Evolutionary conservation across 1,284 basidiomycete genomes (phyloP).

Genomic region (Malassezia japonica): DNA sequence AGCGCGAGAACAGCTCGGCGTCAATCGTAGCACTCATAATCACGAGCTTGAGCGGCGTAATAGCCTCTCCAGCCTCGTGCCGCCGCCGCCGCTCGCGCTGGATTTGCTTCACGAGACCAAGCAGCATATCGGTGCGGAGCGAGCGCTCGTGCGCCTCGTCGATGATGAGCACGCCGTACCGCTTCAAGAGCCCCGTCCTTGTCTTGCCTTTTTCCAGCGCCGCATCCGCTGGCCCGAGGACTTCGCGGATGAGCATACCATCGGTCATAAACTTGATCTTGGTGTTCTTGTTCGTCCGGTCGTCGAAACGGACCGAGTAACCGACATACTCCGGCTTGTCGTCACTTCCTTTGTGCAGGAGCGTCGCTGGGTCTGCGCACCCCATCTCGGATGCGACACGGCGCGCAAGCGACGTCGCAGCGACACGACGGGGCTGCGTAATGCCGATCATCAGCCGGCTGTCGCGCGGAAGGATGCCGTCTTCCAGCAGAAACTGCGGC

Average conservation of each 20-base stretch:
- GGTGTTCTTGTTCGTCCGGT: slow-evolving; percentile 60
- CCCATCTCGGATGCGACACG: slow-evolving; percentile 81
- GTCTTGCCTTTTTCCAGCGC: neutral
- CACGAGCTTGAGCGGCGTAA: slow-evolving; percentile 65
- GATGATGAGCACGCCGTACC: slow-evolving; percentile 80
- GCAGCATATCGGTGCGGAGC: slow-evolving; percentile 82
- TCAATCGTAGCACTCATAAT: slow-evolving; percentile 97
- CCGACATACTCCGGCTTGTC: slow-evolving; percentile 58
- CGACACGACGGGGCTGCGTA: slow-evolving; percentile 87
- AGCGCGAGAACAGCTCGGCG: slow-evolving; percentile 80
- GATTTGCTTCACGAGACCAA: slow-evolving; percentile 68
- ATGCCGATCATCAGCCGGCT: slow-evolving; percentile 34
- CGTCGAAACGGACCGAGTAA: slow-evolving; percentile 92
- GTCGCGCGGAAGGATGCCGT: slow-evolving; percentile 49
- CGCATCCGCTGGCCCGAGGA: slow-evolving; percentile 57
- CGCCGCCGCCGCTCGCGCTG: slow-evolving; percentile 43
- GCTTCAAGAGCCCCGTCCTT: slow-evolving; percentile 57
- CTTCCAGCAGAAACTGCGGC: slow-evolving; percentile 60
- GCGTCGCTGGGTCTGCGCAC: slow-evolving; percentile 36
- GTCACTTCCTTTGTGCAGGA: neutral
- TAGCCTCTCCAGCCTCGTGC: slow-evolving; percentile 39
- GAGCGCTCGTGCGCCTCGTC: slow-evolving; percentile 98
- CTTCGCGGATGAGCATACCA: slow-evolving; percentile 86
- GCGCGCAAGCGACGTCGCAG: slow-evolving; percentile 79
- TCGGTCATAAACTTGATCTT: slow-evolving; percentile 92